phyloP scores from a whole-genome alignment of 129 eudicot species.

The Tagetes erecta region DNA sequence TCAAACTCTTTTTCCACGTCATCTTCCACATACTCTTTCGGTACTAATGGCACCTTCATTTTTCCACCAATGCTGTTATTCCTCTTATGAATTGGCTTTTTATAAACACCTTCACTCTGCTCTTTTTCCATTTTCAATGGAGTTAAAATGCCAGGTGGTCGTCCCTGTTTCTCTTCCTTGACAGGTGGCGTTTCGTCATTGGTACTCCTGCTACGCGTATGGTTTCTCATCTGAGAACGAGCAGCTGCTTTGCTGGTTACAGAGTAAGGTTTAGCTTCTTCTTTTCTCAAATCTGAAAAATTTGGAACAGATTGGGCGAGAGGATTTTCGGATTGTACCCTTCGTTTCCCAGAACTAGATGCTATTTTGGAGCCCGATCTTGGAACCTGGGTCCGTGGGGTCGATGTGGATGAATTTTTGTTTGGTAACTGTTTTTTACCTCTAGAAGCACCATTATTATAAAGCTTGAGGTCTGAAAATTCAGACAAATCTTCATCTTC shows the following conservation, averaged over 20 bases:
- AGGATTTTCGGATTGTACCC: slow-evolving; percentile 74
- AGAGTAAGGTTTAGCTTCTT: slow-evolving; percentile 78
- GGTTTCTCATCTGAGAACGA: slow-evolving; percentile 66
- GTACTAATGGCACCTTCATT: slow-evolving; percentile 45
- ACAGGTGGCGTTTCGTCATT: slow-evolving; percentile 57
- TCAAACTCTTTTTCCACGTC: slow-evolving; percentile 58
- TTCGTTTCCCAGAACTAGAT: slow-evolving; percentile 61
- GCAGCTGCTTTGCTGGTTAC: slow-evolving; percentile 52
- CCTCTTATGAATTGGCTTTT: slow-evolving; percentile 49
- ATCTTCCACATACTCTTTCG: slow-evolving; percentile 39
- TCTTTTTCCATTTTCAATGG: slow-evolving; percentile 35
- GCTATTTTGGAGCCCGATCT: slow-evolving; percentile 48
- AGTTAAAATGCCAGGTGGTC: slow-evolving; percentile 44
- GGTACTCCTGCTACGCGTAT: slow-evolving; percentile 71
- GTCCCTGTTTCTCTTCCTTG: slow-evolving; percentile 71
- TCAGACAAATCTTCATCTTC: slow-evolving; percentile 72
- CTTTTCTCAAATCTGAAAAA: slow-evolving; percentile 86
- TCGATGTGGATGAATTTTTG: slow-evolving; percentile 50
- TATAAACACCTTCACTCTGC: slow-evolving; percentile 27
- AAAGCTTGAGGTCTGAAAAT: slow-evolving; percentile 45
- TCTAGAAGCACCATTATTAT: slow-evolving; percentile 38
- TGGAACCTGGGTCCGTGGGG: slow-evolving; percentile 64
- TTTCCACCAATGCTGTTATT: slow-evolving; percentile 52
- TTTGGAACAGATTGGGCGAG: slow-evolving; percentile 88
- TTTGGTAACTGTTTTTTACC: slow-evolving; percentile 53